Conservation (phyloP, 306 rosid genomes). For the Pyrus communis region DNA sequence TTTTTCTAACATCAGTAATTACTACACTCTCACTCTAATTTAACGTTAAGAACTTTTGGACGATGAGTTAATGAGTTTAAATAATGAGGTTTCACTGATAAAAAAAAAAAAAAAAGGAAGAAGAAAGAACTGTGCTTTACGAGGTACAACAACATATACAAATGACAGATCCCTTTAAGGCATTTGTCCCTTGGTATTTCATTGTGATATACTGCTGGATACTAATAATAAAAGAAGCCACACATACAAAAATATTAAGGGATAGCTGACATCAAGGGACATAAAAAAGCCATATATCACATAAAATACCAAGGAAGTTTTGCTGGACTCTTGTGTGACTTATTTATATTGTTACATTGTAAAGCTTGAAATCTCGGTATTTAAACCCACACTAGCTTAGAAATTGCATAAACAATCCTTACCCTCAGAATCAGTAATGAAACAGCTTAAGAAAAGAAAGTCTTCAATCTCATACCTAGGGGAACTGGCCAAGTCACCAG, state of each 20-base stretch:
- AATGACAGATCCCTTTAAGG: not conserved
- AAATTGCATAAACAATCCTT: not conserved
- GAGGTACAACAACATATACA: not conserved
- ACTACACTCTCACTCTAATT: not conserved
- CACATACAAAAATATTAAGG: not conserved
- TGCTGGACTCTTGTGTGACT: not conserved
- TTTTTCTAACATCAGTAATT: not conserved
- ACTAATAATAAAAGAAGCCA: not conserved
- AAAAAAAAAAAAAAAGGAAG: not conserved
- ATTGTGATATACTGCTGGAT: not conserved
- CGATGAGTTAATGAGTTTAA: not conserved
- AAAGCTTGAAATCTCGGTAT: not conserved
- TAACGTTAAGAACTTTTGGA: not conserved
- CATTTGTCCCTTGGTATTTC: not conserved
- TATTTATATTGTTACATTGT: not conserved
- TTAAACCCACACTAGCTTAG: not conserved
- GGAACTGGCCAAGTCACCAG: conserved; percentile 57
- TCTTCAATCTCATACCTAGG: conserved; percentile 44
- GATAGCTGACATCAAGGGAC: not conserved
- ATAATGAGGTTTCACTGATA: not conserved
- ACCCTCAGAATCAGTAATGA: not conserved
- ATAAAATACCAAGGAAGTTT: not conserved
- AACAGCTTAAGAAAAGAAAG: not conserved
- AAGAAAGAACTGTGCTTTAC: not conserved
- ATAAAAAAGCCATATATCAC: not conserved